Percentiles rank a stretch among this genome's conserved stretches.
phyloP scores from a whole-genome alignment of 768 basidiomycete genomes.

The Rhodotorula toruloides region DNA sequence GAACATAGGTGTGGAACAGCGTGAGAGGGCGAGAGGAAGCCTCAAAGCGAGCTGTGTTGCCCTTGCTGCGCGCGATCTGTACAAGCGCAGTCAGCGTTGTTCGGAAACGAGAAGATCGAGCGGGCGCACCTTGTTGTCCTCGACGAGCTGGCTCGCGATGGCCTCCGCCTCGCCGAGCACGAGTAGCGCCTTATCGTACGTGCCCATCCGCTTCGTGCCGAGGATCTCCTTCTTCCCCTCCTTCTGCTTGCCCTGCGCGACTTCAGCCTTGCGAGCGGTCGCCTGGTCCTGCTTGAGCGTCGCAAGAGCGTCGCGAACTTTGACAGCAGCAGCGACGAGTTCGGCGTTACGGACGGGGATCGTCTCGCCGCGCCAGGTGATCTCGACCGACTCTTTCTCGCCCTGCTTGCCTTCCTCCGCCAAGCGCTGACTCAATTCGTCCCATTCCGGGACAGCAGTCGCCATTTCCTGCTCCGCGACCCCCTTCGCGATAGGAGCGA shows the following conservation, averaged over 20 bases:
- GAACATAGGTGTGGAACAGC: constrained; percentile 70
- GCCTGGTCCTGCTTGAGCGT: constrained; percentile 50
- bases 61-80: constrained; percentile 39
- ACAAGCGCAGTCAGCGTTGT: neutral
- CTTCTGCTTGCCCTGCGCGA: constrained; percentile 41
- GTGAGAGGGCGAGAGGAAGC: constrained; percentile 55
- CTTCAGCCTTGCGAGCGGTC: constrained; percentile 30
- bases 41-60: constrained; percentile 41
- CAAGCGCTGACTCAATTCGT: constrained; percentile 48
- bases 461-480: constrained; percentile 57
- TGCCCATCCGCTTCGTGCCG: constrained; percentile 64
- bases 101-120: neutral
- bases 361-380: constrained; percentile 61
- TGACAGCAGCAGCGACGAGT: constrained; percentile 75
- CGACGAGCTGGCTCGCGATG: constrained; percentile 69
- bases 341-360: constrained; percentile 86
- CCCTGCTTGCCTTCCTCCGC: constrained; percentile 42
- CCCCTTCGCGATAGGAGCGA: constrained; percentile 55
- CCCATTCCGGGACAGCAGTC: constrained; percentile 62
- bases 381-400: constrained; percentile 48
- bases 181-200: constrained; percentile 77
- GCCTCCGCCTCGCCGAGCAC: constrained; percentile 86
- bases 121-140: constrained; percentile 60
- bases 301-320: constrained; percentile 70
- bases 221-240: constrained; percentile 46